Conservation (phyloP, 441 rosid genomes). For the Theobroma grandiflorum region DNA sequence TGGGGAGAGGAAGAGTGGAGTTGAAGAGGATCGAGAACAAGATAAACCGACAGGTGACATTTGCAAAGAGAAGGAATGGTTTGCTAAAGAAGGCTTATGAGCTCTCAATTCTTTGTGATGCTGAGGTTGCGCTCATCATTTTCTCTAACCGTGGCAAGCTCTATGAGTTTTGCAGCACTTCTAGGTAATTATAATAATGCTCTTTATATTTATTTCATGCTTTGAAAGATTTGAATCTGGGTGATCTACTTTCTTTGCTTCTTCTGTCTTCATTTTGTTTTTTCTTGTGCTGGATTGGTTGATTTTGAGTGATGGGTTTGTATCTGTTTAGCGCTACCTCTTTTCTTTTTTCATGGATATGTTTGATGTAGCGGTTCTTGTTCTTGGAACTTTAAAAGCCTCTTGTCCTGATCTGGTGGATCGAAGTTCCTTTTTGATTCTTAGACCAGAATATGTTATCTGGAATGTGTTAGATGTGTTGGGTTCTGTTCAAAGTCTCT, state of each 20-base stretch:
- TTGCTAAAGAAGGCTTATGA: conserved; percentile 94
- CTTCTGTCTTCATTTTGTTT: background rate
- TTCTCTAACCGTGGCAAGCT: conserved; percentile 94
- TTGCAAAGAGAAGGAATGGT: conserved; percentile 92
- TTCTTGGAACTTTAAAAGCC: background rate
- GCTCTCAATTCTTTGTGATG: conserved; percentile 87
- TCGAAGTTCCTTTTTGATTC: background rate
- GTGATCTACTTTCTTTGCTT: conserved; percentile 1
- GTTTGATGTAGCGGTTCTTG: conserved; percentile 16
- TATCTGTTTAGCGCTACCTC: background rate
- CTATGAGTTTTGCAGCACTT: conserved; percentile 83
- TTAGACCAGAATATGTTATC: conserved; percentile 1
- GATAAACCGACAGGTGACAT: conserved; percentile 85
- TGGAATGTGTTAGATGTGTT: background rate
- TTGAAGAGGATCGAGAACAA: conserved; percentile 95
- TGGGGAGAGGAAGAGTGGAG: conserved; percentile 97
- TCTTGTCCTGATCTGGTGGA: no score
- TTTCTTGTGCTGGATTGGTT: background rate
- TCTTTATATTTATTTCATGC: background rate
- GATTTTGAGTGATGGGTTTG: conserved; percentile 16
- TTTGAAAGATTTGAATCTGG: background rate
- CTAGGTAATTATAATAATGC: conserved; percentile 50
- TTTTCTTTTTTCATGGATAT: background rate
- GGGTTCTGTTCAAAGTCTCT: background rate
- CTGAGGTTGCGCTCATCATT: conserved; percentile 88